Conservation (phyloP, 441 rosid genomes). For the Gossypium gossypioides region DNA sequence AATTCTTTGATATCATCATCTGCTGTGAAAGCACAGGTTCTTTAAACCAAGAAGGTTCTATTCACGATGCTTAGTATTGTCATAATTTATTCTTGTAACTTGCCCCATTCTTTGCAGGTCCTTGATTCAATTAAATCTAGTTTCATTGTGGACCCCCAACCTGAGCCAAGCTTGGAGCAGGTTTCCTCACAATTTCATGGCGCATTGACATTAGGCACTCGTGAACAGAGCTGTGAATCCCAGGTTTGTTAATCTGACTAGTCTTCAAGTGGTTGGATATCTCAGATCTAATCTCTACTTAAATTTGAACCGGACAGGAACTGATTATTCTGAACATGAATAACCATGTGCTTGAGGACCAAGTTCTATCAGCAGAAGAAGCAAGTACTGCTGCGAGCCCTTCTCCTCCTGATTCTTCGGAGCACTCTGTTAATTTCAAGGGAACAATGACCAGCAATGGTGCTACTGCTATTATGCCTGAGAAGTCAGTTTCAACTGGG, state of each 20-base stretch:
- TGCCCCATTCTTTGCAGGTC: constrained; percentile 31
- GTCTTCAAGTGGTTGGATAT: background rate
- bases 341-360: constrained; percentile 31
- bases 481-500: constrained; percentile 32
- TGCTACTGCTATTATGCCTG: constrained; percentile 30
- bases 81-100: background rate
- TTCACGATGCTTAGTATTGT: background rate
- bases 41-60: constrained; percentile 6
- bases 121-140: constrained; percentile 42
- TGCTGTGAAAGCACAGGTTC: constrained; percentile 55
- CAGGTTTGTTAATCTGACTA: constrained; percentile 29
- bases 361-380: constrained; percentile 30
- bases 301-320: constrained; percentile 34
- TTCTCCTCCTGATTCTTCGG: constrained; percentile 28
- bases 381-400: constrained; percentile 30
- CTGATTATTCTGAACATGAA: constrained; percentile 27
- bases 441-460: constrained; percentile 28
- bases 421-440: constrained; percentile 23
- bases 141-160: constrained; percentile 30
- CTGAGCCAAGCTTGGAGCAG: constrained; percentile 49
- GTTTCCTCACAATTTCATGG: constrained; percentile 53
- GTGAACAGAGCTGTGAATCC: constrained; percentile 29
- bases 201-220: constrained; percentile 31
- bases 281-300: background rate
- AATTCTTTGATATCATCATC: constrained; percentile 40